Evolutionary conservation across 345 rosid species (phyloP), one percentile per base, ranked within the genome.

Genomic region (Eucalyptus viminalis): DNA sequence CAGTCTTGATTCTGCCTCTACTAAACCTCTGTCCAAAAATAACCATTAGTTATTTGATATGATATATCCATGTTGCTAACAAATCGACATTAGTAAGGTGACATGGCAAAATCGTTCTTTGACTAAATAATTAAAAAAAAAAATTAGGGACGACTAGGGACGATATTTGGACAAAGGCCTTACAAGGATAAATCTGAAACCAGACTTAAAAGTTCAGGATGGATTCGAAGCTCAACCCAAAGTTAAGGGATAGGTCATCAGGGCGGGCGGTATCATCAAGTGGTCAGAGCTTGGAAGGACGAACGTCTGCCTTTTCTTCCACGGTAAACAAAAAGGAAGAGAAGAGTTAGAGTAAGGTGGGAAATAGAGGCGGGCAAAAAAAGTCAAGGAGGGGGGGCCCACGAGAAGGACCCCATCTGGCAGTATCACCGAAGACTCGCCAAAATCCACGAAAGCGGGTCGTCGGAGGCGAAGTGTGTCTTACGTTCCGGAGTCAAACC

Each of bases 1-100:
- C 0, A 21, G 0, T 53, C 25, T 53, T 53, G 11, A 19, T 1
- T 4, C 2, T 19, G 1, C 0, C 9, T 53, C 11, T 0, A 0
- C 21, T 51, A 51, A 53, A 53, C 58, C 58, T 53, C 25, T 0
- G 2, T 19, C 25, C 24, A 8, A 53, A 53, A 53, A 53, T 19
- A 5, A 53, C 58, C 8, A 53, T 53, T 8, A 53, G 5, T 53
- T 8, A 0, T 53, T 53, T 53, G 1, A 53, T 53, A 53, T 53
- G 25, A 53, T 53, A 53, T 53, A 53, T 21, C 1, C 0, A 53
- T 0, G 0, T 53, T 0, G 5, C 10, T 53, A 53, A 53, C 5
- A 53, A 53, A 53, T 53, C 2, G 0, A 0, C 2, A 21, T 53
- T 53, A 53, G 2, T 21, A 53, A 53, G 58, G 0, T 3, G 25